phyloP scores from a whole-genome alignment of 352 stramenopile species.

The Phytopythium litorale region DNA sequence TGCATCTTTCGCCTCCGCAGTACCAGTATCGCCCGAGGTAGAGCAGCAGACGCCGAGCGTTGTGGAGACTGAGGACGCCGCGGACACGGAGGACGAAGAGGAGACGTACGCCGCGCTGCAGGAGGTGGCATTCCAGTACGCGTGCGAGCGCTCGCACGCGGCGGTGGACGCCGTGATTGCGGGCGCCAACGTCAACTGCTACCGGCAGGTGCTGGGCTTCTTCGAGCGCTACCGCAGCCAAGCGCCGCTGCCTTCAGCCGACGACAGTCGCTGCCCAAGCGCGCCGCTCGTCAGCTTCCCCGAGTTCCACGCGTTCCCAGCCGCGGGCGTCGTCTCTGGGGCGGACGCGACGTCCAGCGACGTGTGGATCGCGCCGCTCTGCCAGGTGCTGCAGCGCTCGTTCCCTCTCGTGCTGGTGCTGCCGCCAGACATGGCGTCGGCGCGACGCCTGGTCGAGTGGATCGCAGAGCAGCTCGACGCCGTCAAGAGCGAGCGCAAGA shows the following conservation, averaged over 20 bases:
- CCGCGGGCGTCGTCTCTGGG: slow-evolving; percentile 60
- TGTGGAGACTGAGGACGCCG: background rate
- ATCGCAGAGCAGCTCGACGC: slow-evolving; percentile 47
- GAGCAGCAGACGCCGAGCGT: background rate
- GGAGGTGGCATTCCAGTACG: slow-evolving; percentile 66
- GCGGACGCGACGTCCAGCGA: slow-evolving; percentile 71
- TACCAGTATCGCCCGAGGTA: background rate
- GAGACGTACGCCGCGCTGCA: slow-evolving; percentile 45
- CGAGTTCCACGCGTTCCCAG: slow-evolving; percentile 46
- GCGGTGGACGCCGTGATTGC: slow-evolving; percentile 57
- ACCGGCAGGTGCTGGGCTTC: slow-evolving; percentile 55
- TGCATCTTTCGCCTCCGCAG: background rate
- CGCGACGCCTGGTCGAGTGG: slow-evolving; percentile 64
- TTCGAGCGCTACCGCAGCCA: slow-evolving; percentile 47
- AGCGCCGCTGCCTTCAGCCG: background rate
- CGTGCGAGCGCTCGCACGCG: slow-evolving; percentile 43
- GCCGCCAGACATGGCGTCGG: slow-evolving; percentile 47
- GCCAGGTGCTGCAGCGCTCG: slow-evolving; percentile 57
- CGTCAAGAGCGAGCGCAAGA: slow-evolving; percentile 22
- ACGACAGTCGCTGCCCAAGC: background rate
- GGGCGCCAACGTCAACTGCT: slow-evolving; percentile 66
- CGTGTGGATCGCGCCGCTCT: slow-evolving; percentile 69
- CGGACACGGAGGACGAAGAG: slow-evolving; percentile 23
- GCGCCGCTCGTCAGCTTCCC: slow-evolving; percentile 27
- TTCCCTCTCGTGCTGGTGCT: slow-evolving; percentile 65